These are phyloP conservation scores for Penicillium flavigenum DNA, from an alignment of 495 filamentous ascomycete species.

Conservation along the genomic window DNA sequence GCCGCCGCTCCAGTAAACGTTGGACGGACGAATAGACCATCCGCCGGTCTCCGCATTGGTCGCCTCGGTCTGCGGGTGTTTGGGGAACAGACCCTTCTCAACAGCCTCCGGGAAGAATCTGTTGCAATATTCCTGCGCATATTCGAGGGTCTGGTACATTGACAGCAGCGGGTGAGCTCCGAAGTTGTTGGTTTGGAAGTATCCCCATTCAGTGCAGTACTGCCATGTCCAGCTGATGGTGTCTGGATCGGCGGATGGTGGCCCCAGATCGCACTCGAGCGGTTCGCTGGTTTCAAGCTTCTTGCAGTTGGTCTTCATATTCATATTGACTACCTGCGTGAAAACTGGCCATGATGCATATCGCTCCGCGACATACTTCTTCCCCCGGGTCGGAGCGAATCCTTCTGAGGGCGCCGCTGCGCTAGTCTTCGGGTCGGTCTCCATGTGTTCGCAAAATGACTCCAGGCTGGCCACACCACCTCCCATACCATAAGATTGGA, in stretches of 20 bases:
- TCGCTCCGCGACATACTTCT: slow-evolving; percentile 42
- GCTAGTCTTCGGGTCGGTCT: slow-evolving; percentile 33
- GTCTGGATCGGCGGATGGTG: slow-evolving; percentile 34
- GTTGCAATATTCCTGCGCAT: slow-evolving; percentile 53
- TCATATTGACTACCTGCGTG: slow-evolving; percentile 41
- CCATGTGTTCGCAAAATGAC: slow-evolving; percentile 49
- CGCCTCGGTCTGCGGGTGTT: slow-evolving; percentile 33
- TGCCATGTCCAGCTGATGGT: slow-evolving; percentile 59
- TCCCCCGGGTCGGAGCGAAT: slow-evolving; percentile 41
- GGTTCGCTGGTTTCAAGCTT: slow-evolving; percentile 30
- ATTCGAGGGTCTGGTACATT: slow-evolving; percentile 50
- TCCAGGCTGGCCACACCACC: slow-evolving; percentile 42
- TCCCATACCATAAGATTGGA: slow-evolving; percentile 50
- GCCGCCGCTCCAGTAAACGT: slow-evolving; percentile 54
- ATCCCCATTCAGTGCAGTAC: slow-evolving; percentile 61
- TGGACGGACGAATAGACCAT: slow-evolving; percentile 59
- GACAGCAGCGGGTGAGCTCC: slow-evolving; percentile 50
- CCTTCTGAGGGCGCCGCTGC: slow-evolving; percentile 33
- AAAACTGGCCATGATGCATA: slow-evolving; percentile 50
- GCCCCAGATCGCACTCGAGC: slow-evolving; percentile 42
- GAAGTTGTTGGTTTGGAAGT: slow-evolving; percentile 54
- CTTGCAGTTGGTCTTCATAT: slow-evolving; percentile 42
- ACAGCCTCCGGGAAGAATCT: slow-evolving; percentile 52
- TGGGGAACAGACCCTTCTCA: slow-evolving; percentile 44
- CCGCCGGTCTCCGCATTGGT: slow-evolving; percentile 52